Evolutionary conservation across 306 rosid species (phyloP), one percentile per base, ranked within the genome.

Genomic region (Glycyrrhiza uralensis): DNA sequence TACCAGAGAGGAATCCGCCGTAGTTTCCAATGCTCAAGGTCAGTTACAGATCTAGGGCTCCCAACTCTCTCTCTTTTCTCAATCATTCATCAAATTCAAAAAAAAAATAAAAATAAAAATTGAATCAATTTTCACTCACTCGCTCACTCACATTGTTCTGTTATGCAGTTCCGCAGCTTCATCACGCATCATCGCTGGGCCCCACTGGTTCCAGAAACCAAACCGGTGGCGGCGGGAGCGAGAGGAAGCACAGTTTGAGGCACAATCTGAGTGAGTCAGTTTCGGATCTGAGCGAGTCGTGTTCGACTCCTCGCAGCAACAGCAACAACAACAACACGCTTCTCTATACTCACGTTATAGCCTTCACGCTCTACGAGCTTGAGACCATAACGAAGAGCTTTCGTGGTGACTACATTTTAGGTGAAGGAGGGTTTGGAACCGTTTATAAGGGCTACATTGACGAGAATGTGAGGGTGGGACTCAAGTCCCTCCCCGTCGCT

Each of bases 371-470:
- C 7, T 95, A 71, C 58, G 99, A 95, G 83, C 89, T 95, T 0
- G 99, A 95, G 82, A 95, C 99, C 12, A 95, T 95, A 63, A 95
- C 97, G 0, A 95, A 95, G 85, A 95, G 99, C 79, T 95, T 95
- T 68, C 91, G 99, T 15, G 81, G 89, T 4, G 99, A 95, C 79
- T 95, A 95, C 42, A 89, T 95, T 51, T 86, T 95, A 22, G 99
- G 99, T 3, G 97, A 91, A 47, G 99, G 99, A n/a, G 99, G 99
- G 0, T 95, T 95, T 58, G 99, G 99, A 6, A 95, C 96, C 10
- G 99, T 95, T 49, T 95, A 95, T 58, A 95, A 95, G 71, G 99
- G 99, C 51, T 95, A 95, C 88, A 89, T 95, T 71, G 97, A 95
- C 24, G 99, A 95, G 85, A 95, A 95, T 57, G 96, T 95, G 9